Percentiles rank a stretch among this genome's conserved stretches.
phyloP scores from a whole-genome alignment of 2,329 filamentous ascomycete species.

The Torrubiella hemipterigena region DNA sequence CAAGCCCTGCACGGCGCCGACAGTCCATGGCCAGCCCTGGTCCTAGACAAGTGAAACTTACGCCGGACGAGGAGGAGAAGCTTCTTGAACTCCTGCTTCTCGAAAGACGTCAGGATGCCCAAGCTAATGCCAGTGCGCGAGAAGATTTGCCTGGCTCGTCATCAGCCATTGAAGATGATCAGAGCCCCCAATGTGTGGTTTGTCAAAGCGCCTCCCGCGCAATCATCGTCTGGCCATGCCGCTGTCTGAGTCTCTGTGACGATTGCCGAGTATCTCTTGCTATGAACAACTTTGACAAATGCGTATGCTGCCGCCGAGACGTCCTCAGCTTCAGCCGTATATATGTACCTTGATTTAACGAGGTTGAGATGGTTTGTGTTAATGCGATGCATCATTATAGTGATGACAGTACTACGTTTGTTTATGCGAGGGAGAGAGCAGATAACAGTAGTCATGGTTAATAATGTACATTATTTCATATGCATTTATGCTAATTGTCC shows the following conservation, averaged over 20 bases:
- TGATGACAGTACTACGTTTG: background rate
- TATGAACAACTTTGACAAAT: constrained; percentile 95
- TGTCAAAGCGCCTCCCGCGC: constrained; percentile 80
- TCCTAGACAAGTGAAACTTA: constrained; percentile 24
- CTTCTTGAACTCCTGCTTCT: constrained; percentile 49
- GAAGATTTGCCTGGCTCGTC: constrained; percentile 43
- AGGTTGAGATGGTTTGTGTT: constrained; percentile 1
- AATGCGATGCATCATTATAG: background rate
- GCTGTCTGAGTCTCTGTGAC: constrained; percentile 87
- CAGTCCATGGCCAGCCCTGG: constrained; percentile 10
- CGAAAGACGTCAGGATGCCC: constrained; percentile 27
- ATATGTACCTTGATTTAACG: constrained; percentile 57
- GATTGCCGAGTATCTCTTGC: constrained; percentile 88
- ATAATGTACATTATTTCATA: background rate
- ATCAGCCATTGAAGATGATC: constrained; percentile 27
- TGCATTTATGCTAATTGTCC: background rate
- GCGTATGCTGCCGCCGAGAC: constrained; percentile 83
- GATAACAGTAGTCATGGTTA: background rate
- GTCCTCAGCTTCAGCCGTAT: constrained; percentile 83
- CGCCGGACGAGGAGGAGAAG: constrained; percentile 46
- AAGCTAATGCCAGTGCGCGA: constrained; percentile 7
- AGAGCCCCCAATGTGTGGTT: constrained; percentile 70
- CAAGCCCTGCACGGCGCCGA: constrained; percentile 15
- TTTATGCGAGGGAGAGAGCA: background rate
- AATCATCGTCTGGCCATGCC: constrained; percentile 92